A percentile compares a stretch with the other conserved stretches of the same genome.
These are phyloP conservation scores for Skeletonema costatum DNA, from an alignment of 108 stramenopile species.

Conservation along the genomic window DNA sequence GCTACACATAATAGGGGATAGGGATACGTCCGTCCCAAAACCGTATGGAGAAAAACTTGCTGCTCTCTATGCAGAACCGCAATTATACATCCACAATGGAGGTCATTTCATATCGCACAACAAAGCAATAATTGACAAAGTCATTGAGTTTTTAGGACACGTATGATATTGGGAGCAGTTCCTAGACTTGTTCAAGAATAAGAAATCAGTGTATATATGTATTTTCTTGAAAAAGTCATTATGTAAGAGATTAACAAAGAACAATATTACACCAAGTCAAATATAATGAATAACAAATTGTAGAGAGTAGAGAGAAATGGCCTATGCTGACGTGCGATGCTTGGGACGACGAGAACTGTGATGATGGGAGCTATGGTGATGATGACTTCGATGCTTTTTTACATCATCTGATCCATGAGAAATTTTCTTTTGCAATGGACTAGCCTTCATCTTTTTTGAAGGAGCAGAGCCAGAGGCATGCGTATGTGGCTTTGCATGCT, in stretches of 20 bases:
- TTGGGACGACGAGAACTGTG: neutral
- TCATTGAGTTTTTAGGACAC: neutral
- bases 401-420: neutral
- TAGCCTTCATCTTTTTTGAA: neutral
- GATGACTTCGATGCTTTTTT: neutral
- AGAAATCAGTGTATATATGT: too few relatives aligned
- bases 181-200: too few relatives aligned
- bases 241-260: neutral
- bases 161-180: neutral
- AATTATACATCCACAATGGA: constrained; percentile 37
- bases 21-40: constrained; percentile 46
- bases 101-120: constrained; percentile 27
- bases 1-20: constrained; percentile 47
- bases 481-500: neutral
- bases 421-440: neutral
- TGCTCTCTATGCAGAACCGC: constrained; percentile 9
- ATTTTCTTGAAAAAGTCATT: neutral
- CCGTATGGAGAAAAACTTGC: constrained; percentile 23
- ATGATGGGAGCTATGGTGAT: neutral
- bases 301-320: neutral
- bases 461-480: neutral
- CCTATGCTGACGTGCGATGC: neutral
- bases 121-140: neutral
- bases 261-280: neutral
- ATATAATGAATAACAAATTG: neutral